A percentile compares a stretch with the other conserved stretches of the same genome.
phyloP scores from a whole-genome alignment of 2,329 filamentous ascomycete species.

The Diaporthe vaccinii region DNA sequence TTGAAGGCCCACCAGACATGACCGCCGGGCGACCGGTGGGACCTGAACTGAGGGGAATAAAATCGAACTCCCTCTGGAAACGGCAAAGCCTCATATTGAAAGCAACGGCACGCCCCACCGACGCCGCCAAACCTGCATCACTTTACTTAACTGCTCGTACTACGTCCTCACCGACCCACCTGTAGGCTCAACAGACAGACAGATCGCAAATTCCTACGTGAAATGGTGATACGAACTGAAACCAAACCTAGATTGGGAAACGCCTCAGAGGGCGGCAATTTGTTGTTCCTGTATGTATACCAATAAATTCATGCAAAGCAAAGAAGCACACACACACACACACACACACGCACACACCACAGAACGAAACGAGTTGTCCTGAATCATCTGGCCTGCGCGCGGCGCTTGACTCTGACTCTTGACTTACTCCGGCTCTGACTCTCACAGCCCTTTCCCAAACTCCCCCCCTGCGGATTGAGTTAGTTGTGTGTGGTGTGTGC shows the following conservation, averaged over 20 bases:
- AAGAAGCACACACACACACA: background rate
- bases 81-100: background rate
- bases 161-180: background rate
- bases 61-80: background rate
- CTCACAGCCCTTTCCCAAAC: background rate
- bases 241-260: conserved; percentile 1
- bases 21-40: too few relatives aligned
- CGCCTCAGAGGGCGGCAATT: background rate
- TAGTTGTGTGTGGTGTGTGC: background rate
- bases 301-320: background rate
- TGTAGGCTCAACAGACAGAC: background rate
- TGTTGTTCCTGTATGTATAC: background rate
- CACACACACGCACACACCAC: background rate
- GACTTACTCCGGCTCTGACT: background rate
- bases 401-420: background rate
- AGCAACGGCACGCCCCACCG: background rate
- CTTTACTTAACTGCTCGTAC: background rate
- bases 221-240: background rate
- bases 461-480: background rate
- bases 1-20: background rate
- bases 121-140: background rate
- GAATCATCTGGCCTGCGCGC: background rate
- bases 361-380: background rate
- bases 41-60: background rate
- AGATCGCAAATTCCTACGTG: background rate